phyloP scores from a whole-genome alignment of 257 asterid species.

The Sherardia arvensis region DNA sequence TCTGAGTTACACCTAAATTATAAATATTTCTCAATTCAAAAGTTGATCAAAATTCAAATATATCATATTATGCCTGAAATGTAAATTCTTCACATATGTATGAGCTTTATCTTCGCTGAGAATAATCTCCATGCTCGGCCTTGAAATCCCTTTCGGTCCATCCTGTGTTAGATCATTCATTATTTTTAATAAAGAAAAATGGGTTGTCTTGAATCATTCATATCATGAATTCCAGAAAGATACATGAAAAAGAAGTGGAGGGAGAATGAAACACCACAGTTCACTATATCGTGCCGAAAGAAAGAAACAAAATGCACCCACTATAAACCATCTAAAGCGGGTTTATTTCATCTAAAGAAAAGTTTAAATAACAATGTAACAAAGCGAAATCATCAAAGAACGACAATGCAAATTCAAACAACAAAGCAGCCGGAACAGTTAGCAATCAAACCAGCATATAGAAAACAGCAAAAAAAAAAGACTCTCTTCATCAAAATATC shows the following conservation, averaged over 20 bases:
- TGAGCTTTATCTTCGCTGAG: constrained; percentile 55
- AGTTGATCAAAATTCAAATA: background rate
- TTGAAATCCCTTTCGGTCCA: constrained; percentile 76
- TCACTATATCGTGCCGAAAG: background rate
- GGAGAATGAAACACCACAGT: background rate
- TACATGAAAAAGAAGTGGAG: background rate
- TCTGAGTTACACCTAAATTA: background rate
- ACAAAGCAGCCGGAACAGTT: too few relatives aligned
- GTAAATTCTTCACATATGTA: constrained; percentile 74
- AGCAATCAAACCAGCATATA: too few relatives aligned
- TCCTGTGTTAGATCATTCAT: constrained; percentile 58
- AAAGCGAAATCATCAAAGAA: too few relatives aligned
- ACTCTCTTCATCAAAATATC: too few relatives aligned
- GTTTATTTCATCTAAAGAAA: too few relatives aligned
- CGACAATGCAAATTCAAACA: too few relatives aligned
- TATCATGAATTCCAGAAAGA: background rate
- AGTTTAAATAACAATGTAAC: too few relatives aligned
- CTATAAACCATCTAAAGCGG: too few relatives aligned
- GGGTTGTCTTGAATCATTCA: background rate
- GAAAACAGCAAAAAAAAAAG: too few relatives aligned
- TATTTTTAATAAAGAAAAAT: background rate
- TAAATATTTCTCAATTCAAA: background rate
- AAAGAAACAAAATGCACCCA: background rate
- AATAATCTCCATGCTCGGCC: constrained; percentile 77
- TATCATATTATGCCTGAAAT: constrained; percentile 84